Conservation (phyloP, 345 rosid genomes). For the Kandelia obovata region DNA sequence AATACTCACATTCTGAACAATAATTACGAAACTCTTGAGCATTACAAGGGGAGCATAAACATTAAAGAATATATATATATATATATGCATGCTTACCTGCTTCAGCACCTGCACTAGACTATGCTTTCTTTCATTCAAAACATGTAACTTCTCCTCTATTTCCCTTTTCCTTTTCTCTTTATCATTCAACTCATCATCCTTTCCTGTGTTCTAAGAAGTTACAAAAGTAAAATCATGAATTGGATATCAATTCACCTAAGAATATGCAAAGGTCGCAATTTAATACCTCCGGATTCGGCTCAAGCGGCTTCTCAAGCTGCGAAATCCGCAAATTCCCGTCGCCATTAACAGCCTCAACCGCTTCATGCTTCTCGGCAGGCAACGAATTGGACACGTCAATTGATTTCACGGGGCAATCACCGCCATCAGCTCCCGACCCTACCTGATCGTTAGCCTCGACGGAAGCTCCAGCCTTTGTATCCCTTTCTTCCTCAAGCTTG, state of each 20-base stretch:
- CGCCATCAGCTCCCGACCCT: too few relatives aligned
- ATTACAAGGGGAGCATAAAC: neutral
- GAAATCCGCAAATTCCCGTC: constrained; percentile 2
- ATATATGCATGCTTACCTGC: constrained; percentile 44
- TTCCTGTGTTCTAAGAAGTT: constrained; percentile 34
- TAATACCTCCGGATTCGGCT: constrained; percentile 6
- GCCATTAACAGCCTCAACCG: constrained; percentile 13
- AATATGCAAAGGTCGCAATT: neutral
- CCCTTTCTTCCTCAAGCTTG: too few relatives aligned
- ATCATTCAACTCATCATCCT: constrained; percentile 31
- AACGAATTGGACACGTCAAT: too few relatives aligned
- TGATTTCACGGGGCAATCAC: too few relatives aligned
- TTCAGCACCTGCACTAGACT: constrained; percentile 80
- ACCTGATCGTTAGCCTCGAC: too few relatives aligned
- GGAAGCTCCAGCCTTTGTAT: too few relatives aligned
- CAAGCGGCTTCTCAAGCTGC: neutral
- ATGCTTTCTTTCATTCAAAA: constrained; percentile 83
- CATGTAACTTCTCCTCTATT: constrained; percentile 64
- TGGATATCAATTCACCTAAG: neutral
- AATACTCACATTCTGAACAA: neutral
- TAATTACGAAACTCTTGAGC: neutral
- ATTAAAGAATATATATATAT: neutral
- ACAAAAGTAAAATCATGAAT: neutral
- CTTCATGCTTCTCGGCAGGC: neutral
- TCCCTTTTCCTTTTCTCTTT: constrained; percentile 58